Conservation (phyloP, 768 basidiomycete genomes). For the Panaeolus papilionaceus region DNA sequence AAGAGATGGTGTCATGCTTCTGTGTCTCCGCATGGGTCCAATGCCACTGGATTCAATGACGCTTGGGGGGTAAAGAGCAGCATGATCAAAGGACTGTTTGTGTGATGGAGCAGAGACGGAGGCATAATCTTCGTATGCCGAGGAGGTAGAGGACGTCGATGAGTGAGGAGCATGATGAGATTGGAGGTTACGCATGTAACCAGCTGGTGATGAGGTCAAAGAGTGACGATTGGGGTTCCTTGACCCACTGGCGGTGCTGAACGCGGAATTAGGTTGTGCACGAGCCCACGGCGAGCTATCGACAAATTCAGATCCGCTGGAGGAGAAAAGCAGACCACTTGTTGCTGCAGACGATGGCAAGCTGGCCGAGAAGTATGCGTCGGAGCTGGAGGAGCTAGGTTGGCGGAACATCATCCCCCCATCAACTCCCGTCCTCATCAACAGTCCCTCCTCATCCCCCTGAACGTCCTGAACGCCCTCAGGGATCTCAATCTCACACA, state of each 20-base stretch:
- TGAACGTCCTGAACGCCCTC: conserved; percentile 60
- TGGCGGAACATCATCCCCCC: conserved; percentile 27
- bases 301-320: conserved; percentile 29
- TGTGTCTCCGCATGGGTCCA: conserved; percentile 73
- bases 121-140: conserved; percentile 38
- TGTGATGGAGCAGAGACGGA: conserved; percentile 75
- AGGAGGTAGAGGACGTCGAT: conserved; percentile 32
- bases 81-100: conserved; percentile 69
- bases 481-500: conserved; percentile 66
- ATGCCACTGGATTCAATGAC: conserved; percentile 43
- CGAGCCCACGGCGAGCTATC: conserved; percentile 48
- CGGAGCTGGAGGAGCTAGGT: conserved; percentile 13
- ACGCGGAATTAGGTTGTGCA: conserved; percentile 46
- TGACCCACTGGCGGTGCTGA: conserved; percentile 29
- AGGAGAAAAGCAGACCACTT: conserved; percentile 27
- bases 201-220: conserved; percentile 44
- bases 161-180: conserved; percentile 26
- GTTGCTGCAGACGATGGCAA: conserved; percentile 23
- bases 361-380: conserved; percentile 18
- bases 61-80: conserved; percentile 52
- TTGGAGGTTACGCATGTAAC: conserved; percentile 30
- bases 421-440: conserved; percentile 39
- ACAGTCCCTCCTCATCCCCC: conserved; percentile 63
- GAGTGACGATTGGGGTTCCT: conserved; percentile 25
- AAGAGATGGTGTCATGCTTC: conserved; percentile 79